Percentiles rank a stretch among this genome's conserved stretches.
These are phyloP conservation scores for Rhizoclosmatium globosum DNA, from an alignment of 192 early-diverging fungal species.

Conservation along the genomic window DNA sequence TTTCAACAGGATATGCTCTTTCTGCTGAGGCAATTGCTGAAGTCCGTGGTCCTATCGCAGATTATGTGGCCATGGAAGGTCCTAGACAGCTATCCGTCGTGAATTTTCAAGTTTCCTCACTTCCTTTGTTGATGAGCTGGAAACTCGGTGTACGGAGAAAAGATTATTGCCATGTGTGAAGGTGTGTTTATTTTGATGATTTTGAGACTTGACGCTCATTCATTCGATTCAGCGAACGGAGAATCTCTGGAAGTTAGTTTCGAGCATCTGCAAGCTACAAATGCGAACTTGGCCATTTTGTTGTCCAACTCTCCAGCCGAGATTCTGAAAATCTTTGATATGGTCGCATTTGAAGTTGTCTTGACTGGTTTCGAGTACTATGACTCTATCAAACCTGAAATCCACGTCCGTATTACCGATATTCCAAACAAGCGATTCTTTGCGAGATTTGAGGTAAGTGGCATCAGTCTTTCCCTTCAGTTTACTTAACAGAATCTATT, in stretches of 20 bases:
- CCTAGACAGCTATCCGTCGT: slow-evolving; percentile 82
- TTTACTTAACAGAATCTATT: neutral
- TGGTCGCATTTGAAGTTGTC: slow-evolving; percentile 91
- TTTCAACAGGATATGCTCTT: slow-evolving; percentile 48
- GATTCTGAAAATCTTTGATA: slow-evolving; percentile 90
- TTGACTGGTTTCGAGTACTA: slow-evolving; percentile 90
- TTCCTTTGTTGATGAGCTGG: slow-evolving; percentile 87
- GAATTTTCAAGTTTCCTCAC: slow-evolving; percentile 92
- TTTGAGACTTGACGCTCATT: neutral
- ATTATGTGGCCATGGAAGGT: slow-evolving; percentile 87
- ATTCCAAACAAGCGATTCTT: slow-evolving; percentile 80
- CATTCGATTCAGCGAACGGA: slow-evolving; percentile 62
- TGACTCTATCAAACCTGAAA: slow-evolving; percentile 87
- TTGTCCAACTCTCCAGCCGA: slow-evolving; percentile 88
- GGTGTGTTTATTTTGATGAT: slow-evolving; percentile 29
- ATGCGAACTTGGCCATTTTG: slow-evolving; percentile 88
- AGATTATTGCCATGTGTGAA: slow-evolving; percentile 88
- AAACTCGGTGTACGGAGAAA: slow-evolving; percentile 91
- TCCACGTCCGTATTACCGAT: slow-evolving; percentile 93
- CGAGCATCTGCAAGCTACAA: slow-evolving; percentile 78
- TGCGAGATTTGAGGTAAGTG: slow-evolving; percentile 80
- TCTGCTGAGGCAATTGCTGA: slow-evolving; percentile 82
- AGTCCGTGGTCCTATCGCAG: slow-evolving; percentile 82
- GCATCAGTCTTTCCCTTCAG: slow-evolving; percentile 20
- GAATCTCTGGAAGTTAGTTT: slow-evolving; percentile 91